phyloP scores from a whole-genome alignment of 139 green algal species.

The Astrephomene gubernaculifera region DNA sequence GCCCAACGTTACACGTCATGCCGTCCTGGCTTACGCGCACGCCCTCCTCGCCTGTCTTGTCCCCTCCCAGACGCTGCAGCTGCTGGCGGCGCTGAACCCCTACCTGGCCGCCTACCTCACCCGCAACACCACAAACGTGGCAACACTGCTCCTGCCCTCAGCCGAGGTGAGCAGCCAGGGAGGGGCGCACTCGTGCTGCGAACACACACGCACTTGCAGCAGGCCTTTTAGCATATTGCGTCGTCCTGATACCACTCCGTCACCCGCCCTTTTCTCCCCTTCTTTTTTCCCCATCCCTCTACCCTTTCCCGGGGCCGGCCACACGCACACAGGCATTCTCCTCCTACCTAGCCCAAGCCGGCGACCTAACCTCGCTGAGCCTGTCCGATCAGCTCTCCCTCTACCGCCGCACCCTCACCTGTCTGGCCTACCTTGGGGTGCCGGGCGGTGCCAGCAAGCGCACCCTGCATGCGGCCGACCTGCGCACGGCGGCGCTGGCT shows the following conservation, averaged over 20 bases:
- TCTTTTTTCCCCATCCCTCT: no score
- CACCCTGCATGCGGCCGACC: neutral
- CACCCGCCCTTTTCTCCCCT: no score
- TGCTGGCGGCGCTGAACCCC: neutral
- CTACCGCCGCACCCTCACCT: slow-evolving; percentile 10
- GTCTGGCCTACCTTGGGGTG: neutral
- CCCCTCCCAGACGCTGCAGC: neutral
- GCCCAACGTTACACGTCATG: no score
- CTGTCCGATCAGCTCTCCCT: neutral
- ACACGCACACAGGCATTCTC: neutral
- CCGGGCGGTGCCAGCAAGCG: neutral
- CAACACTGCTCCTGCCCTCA: neutral
- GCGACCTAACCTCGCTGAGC: neutral
- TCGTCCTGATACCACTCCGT: no score
- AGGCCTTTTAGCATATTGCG: no score
- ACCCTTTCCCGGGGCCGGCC: neutral
- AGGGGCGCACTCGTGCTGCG: no score
- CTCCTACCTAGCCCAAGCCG: neutral
- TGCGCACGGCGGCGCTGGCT: neutral
- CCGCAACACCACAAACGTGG: neutral
- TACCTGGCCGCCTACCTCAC: neutral
- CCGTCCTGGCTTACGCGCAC: no score
- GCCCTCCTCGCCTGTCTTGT: neutral
- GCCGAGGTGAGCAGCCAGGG: slow-evolving; percentile 19
- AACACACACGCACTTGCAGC: no score